A percentile compares a stretch with the other conserved stretches of the same genome.
Evolutionary conservation across 805 yeast genomes (phyloP).

Genomic region (Saccharomycopsis babjevae): DNA sequence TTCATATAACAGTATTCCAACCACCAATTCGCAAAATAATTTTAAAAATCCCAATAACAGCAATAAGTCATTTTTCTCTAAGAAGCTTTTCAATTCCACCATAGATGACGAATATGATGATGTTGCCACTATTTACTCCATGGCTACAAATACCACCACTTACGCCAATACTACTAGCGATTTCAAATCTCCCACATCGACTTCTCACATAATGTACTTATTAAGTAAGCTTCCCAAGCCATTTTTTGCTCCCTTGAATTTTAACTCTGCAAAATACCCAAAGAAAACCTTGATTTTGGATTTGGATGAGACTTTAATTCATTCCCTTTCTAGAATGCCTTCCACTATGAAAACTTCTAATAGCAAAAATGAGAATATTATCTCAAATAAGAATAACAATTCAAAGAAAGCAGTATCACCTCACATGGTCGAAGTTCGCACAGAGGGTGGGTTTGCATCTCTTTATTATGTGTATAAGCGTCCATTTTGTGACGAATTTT

Average conservation of each 20-base stretch:
- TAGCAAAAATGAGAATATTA: neutral
- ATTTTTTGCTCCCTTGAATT: conserved; percentile 31
- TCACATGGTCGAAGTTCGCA: conserved; percentile 74
- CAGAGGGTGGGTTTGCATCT: conserved; percentile 60
- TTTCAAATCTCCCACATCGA: conserved; percentile 18
- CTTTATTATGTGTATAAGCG: conserved; percentile 85
- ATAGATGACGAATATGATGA: conserved; percentile 20
- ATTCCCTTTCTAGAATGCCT: conserved; percentile 57
- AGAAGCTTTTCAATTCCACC: neutral
- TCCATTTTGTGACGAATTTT: conserved; percentile 81
- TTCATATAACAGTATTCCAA: neutral
- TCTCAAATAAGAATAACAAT: neutral
- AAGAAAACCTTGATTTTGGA: conserved; percentile 75
- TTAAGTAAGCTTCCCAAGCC: conserved; percentile 31
- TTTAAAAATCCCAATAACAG: neutral
- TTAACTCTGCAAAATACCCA: conserved; percentile 30
- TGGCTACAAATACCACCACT: conserved; percentile 8
- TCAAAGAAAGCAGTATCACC: conserved; percentile 35
- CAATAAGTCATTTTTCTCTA: neutral
- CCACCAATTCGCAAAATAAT: neutral
- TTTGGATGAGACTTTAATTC: conserved; percentile 87
- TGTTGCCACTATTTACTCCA: conserved; percentile 13
- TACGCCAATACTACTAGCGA: conserved; percentile 5
- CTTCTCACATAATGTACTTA: conserved; percentile 20
- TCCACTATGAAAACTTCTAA: neutral